A percentile compares a stretch with the other conserved stretches of the same genome.
phyloP scores from a whole-genome alignment of 371 early-diverging fungal species.

The Apophysomyces variabilis region DNA sequence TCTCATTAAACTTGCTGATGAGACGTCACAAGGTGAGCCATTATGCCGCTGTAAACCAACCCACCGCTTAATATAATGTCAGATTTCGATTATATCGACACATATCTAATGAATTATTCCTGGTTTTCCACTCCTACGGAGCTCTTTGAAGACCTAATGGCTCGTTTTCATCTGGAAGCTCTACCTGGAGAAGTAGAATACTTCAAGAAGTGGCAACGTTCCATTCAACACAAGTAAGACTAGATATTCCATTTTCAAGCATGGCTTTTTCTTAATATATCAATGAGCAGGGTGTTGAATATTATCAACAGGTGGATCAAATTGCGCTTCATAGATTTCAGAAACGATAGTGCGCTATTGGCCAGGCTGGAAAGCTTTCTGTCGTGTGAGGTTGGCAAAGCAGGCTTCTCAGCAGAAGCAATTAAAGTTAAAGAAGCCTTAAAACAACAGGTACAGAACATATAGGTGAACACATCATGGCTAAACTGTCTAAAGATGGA shows the following conservation, averaged over 20 bases:
- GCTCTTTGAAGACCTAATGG: conserved; percentile 61
- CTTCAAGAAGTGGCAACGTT: conserved; percentile 64
- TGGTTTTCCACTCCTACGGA: conserved; percentile 64
- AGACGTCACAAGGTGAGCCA: conserved; percentile 57
- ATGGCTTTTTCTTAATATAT: not conserved
- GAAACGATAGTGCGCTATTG: conserved; percentile 43
- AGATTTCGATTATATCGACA: conserved; percentile 71
- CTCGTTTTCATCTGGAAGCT: conserved; percentile 61
- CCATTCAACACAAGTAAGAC: conserved; percentile 69
- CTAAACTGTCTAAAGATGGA: conserved; percentile 12
- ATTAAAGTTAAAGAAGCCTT: conserved; percentile 36
- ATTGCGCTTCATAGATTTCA: conserved; percentile 68
- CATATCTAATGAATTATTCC: conserved; percentile 59
- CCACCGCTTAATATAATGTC: not conserved
- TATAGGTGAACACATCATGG: not conserved
- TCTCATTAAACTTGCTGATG: conserved; percentile 68
- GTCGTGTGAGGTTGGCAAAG: conserved; percentile 33
- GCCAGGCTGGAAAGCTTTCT: conserved; percentile 39
- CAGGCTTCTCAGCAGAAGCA: conserved; percentile 41
- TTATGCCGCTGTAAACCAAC: not conserved
- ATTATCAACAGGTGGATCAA: conserved; percentile 71
- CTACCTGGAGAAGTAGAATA: conserved; percentile 55
- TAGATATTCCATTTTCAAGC: not conserved
- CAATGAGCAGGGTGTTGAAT: conserved; percentile 56
- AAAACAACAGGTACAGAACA: conserved; percentile 28